Evolutionary conservation across 306 rosid species (phyloP).

Genomic region (Sindora glabra): DNA sequence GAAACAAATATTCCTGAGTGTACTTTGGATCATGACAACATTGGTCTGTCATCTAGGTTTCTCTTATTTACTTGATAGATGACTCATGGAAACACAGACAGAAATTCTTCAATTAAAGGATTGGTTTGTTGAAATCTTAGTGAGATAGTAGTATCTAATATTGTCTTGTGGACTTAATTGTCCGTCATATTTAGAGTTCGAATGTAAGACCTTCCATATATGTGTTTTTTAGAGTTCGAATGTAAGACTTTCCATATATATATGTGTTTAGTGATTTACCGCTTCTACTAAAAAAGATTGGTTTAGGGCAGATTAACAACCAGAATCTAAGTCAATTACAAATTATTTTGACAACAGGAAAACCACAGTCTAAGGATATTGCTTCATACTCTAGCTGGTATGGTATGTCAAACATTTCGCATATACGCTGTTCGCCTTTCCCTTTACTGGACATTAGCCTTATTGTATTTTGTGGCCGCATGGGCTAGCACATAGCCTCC

Average conservation of each 20-base stretch:
- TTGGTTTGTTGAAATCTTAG: no score
- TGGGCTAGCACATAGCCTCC: slow-evolving; percentile 96
- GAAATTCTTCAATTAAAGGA: no score
- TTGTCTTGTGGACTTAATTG: no score
- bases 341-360: neutral
- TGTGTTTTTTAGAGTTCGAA: no score
- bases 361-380: slow-evolving; percentile 56
- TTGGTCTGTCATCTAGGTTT: neutral
- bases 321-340: neutral
- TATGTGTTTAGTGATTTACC: no score
- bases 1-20: neutral
- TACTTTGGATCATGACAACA: no score
- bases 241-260: no score
- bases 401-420: slow-evolving; percentile 95
- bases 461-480: slow-evolving; percentile 83
- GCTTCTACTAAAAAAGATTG: neutral
- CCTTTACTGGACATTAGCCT: slow-evolving; percentile 95
- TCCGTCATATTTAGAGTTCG: no score
- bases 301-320: slow-evolving; percentile 6
- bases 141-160: no score
- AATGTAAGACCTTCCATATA: no score
- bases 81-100: neutral
- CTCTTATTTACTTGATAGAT: neutral
- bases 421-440: slow-evolving; percentile 91
- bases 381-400: slow-evolving; percentile 96